These are phyloP conservation scores for Paspalum notatum DNA, from an alignment of 176 grass and related monocot genomes.

Conservation along the genomic window DNA sequence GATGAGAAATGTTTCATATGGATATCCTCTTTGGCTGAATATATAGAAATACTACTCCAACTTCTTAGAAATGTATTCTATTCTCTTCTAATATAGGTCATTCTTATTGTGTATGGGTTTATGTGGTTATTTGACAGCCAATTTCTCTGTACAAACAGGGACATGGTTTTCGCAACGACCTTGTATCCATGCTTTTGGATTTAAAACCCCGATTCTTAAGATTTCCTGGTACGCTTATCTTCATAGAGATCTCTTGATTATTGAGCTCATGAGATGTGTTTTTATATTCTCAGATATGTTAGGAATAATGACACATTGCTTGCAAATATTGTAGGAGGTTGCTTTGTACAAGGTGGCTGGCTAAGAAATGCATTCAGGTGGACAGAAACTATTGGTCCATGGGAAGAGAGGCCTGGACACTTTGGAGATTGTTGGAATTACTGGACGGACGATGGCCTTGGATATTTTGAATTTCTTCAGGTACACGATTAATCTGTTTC, in stretches of 20 bases:
- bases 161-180: slow-evolving; percentile 82
- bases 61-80: neutral
- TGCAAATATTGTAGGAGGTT: slow-evolving; percentile 64
- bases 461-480: slow-evolving; percentile 89
- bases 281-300: neutral
- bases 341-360: slow-evolving; percentile 79
- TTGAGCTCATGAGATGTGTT: neutral
- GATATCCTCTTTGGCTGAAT: neutral
- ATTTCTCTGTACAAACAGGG: slow-evolving; percentile 46
- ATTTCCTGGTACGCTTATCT: slow-evolving; percentile 73
- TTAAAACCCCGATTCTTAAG: slow-evolving; percentile 86
- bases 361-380: slow-evolving; percentile 90
- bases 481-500: slow-evolving; percentile 38
- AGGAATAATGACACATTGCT: neutral
- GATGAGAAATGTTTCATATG: neutral
- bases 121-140: neutral
- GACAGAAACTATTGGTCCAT: slow-evolving; percentile 75
- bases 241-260: neutral
- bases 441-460: slow-evolving; percentile 91
- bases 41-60: neutral
- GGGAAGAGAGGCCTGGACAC: slow-evolving; percentile 91
- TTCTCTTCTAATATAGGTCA: neutral
- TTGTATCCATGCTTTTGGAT: slow-evolving; percentile 85
- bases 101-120: neutral
- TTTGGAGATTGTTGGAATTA: slow-evolving; percentile 91